These are phyloP conservation scores for Ophiostoma tasmaniense DNA, from an alignment of 2,329 filamentous ascomycete genomes.

Conservation along the genomic window DNA sequence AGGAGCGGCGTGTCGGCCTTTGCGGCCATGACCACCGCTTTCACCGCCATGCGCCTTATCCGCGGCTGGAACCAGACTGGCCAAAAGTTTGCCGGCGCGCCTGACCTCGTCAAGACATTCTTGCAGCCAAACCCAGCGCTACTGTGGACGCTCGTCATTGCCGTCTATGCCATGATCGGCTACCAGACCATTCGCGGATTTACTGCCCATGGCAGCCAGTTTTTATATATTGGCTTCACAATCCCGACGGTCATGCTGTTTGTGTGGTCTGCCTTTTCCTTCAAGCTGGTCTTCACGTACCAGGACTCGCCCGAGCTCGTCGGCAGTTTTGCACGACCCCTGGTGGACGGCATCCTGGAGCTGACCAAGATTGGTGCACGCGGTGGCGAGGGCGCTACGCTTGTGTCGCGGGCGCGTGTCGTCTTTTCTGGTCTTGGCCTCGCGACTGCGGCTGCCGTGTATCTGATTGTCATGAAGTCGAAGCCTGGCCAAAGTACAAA, in stretches of 20 bases:
- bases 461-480: slow-evolving; percentile 28
- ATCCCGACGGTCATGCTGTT: slow-evolving; percentile 31
- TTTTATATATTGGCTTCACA: slow-evolving; percentile 34
- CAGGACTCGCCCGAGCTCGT: slow-evolving; percentile 83
- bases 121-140: slow-evolving; percentile 54
- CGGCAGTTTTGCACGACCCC: slow-evolving; percentile 32
- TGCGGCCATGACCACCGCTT: slow-evolving; percentile 35
- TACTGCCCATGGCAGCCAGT: slow-evolving; percentile 29
- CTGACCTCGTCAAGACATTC: slow-evolving; percentile 72
- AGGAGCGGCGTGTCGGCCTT: background rate
- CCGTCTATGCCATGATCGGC: slow-evolving; percentile 57
- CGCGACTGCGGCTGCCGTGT: slow-evolving; percentile 32
- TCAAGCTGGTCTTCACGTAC: slow-evolving; percentile 83
- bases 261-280: slow-evolving; percentile 55
- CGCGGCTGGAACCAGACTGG: slow-evolving; percentile 94
- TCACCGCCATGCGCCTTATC: slow-evolving; percentile 56
- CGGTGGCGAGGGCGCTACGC: slow-evolving; percentile 33
- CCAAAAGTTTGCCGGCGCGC: slow-evolving; percentile 86
- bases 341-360: slow-evolving; percentile 33
- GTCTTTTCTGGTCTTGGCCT: slow-evolving; percentile 42
- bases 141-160: slow-evolving; percentile 66
- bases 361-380: slow-evolving; percentile 24
- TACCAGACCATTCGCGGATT: slow-evolving; percentile 37
- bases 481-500: background rate
- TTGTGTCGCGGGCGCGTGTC: slow-evolving; percentile 41